A percentile compares a stretch with the other conserved stretches of the same genome.
phyloP scores from a whole-genome alignment of 352 stramenopile genomes.

The Pythium diclinum region DNA sequence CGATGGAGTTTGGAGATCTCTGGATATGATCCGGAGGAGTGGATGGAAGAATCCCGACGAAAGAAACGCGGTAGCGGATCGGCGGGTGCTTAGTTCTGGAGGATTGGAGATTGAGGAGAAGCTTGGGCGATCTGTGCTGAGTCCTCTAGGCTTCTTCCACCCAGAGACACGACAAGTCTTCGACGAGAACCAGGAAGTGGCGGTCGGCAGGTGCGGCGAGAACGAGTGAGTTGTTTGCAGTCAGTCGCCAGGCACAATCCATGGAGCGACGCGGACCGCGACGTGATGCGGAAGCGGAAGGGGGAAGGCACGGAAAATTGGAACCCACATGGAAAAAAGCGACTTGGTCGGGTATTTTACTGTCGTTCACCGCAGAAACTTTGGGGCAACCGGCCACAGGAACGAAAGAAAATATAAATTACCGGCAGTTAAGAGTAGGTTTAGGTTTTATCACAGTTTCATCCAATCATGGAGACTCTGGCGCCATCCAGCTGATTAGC shows the following conservation, averaged over 20 bases:
- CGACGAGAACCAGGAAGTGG: conserved; percentile 27
- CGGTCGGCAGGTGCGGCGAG: neutral
- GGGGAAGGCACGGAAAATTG: conserved; percentile 13
- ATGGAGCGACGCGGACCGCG: neutral
- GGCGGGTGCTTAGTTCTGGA: neutral
- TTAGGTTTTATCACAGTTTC: neutral
- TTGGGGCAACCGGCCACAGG: neutral
- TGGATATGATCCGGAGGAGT: neutral
- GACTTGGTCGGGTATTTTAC: conserved; percentile 1
- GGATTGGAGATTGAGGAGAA: neutral
- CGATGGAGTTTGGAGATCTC: neutral
- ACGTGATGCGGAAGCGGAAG: conserved; percentile 6
- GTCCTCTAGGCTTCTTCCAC: neutral
- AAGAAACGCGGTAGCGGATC: conserved; percentile 1
- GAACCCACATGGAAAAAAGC: conserved; percentile 5
- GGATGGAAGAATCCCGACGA: conserved; percentile 4
- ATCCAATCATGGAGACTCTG: neutral
- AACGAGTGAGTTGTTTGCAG: conserved; percentile 15
- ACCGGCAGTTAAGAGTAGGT: neutral
- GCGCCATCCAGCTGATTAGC: conserved; percentile 6
- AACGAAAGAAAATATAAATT: neutral
- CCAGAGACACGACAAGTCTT: conserved; percentile 11
- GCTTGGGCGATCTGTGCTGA: neutral
- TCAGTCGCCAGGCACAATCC: conserved; percentile 10
- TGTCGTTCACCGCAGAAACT: neutral